These are phyloP conservation scores for Baudoinia panamericana DNA, from an alignment of 495 filamentous ascomycete species.

Conservation along the genomic window DNA sequence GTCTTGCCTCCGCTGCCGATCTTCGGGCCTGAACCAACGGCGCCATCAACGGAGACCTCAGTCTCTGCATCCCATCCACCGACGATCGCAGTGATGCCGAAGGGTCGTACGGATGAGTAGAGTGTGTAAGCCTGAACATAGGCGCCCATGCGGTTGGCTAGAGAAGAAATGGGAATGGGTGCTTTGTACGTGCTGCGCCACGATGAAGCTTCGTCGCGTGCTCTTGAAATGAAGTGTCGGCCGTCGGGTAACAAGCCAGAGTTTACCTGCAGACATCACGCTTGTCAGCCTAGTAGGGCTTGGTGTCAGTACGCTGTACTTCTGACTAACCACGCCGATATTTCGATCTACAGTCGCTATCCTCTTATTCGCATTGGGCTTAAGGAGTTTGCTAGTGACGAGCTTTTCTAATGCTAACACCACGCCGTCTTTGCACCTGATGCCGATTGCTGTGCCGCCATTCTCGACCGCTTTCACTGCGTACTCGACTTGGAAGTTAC, in stretches of 20 bases:
- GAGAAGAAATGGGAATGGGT: conserved; percentile 72
- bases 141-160: conserved; percentile 80
- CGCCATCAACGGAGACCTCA: conserved; percentile 67
- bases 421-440: conserved; percentile 93
- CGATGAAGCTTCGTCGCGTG: conserved; percentile 76
- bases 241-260: conserved; percentile 90
- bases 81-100: conserved; percentile 88
- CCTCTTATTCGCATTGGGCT: conserved; percentile 85
- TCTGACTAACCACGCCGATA: conserved; percentile 80
- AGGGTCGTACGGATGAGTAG: conserved; percentile 89
- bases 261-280: conserved; percentile 49
- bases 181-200: conserved; percentile 86
- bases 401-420: conserved; percentile 95
- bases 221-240: conserved; percentile 85
- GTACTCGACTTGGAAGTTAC: conserved; percentile 99
- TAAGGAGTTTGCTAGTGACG: conserved; percentile 85
- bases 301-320: no score
- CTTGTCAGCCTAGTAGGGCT: conserved; percentile 3
- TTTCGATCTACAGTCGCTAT: conserved; percentile 91
- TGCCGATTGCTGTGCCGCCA: conserved; percentile 89
- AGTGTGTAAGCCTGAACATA: conserved; percentile 96
- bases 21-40: conserved; percentile 67
- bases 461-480: conserved; percentile 98
- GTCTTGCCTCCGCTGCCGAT: conserved; percentile 70
- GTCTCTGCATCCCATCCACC: conserved; percentile 83